Evolutionary conservation across 495 filamentous ascomycete genomes (phyloP).

Genomic region (Hypomontagnella submonticulosa): DNA sequence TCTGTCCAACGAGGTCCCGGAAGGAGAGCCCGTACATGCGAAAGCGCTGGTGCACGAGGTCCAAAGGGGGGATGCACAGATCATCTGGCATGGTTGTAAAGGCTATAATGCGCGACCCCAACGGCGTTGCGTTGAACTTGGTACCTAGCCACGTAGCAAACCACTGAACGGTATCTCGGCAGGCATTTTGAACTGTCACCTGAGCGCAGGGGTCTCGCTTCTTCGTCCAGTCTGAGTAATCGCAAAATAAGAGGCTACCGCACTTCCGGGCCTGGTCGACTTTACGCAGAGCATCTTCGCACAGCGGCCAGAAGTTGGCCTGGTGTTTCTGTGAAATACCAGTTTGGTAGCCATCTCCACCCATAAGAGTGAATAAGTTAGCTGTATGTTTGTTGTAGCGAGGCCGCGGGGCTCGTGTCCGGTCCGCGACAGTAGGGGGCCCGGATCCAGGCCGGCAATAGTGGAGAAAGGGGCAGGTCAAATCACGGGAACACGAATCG

Average conservation of each 20-base stretch:
- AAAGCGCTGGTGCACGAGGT: background rate
- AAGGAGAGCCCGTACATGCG: constrained; percentile 1
- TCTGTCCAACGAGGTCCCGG: background rate
- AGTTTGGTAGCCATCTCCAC: background rate
- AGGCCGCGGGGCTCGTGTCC: background rate
- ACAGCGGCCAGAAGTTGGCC: background rate
- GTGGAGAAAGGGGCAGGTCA: constrained; percentile 1
- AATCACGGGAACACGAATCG: background rate
- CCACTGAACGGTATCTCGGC: background rate
- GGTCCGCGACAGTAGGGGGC: background rate
- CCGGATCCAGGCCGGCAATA: background rate
- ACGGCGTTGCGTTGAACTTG: background rate
- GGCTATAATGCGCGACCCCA: background rate
- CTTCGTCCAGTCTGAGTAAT: constrained; percentile 4
- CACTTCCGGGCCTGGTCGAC: background rate
- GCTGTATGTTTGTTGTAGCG: background rate
- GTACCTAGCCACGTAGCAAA: background rate
- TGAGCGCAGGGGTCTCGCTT: background rate
- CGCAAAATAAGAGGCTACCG: background rate
- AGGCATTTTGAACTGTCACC: background rate
- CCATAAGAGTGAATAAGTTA: background rate
- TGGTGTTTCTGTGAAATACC: background rate
- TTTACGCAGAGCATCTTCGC: background rate
- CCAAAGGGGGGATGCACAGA: background rate
- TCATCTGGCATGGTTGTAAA: background rate